phyloP scores from a whole-genome alignment of 306 rosid species.

The Trifolium fragiferum region DNA sequence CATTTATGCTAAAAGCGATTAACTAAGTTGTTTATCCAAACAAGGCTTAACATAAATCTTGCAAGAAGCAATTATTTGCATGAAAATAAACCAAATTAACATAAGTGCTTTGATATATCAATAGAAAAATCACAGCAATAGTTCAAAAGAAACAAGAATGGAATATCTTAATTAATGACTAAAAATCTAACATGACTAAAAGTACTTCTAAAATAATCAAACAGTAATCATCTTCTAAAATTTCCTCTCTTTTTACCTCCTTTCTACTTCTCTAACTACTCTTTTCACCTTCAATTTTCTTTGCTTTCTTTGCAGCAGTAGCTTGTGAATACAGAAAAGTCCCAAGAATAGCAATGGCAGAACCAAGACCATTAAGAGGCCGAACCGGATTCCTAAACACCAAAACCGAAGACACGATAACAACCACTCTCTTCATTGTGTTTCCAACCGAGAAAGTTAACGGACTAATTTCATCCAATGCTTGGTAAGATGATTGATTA shows the following conservation, averaged over 20 bases:
- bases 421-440: conserved; percentile 97
- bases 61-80: conserved; percentile 19
- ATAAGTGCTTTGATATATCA: conserved; percentile 20
- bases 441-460: conserved; percentile 92
- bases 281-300: conserved; percentile 71
- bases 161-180: conserved; percentile 35
- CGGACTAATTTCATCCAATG: conserved; percentile 89
- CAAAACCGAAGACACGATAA: conserved; percentile 77
- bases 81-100: conserved; percentile 21
- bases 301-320: conserved; percentile 56
- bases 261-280: conserved; percentile 50
- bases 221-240: conserved; percentile 24
- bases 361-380: conserved; percentile 90
- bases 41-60: neutral
- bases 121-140: conserved; percentile 25
- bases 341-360: conserved; percentile 88
- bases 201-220: conserved; percentile 38
- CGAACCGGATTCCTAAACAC: conserved; percentile 90
- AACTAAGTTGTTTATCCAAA: neutral
- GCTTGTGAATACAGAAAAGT: conserved; percentile 92
- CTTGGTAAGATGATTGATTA: conserved; percentile 95
- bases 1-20: neutral
- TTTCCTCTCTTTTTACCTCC: neutral
- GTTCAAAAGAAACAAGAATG: conserved; percentile 40
- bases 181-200: conserved; percentile 30